Evolutionary conservation across 306 rosid species (phyloP).

Genomic region (Fragaria nilgerrensis): DNA sequence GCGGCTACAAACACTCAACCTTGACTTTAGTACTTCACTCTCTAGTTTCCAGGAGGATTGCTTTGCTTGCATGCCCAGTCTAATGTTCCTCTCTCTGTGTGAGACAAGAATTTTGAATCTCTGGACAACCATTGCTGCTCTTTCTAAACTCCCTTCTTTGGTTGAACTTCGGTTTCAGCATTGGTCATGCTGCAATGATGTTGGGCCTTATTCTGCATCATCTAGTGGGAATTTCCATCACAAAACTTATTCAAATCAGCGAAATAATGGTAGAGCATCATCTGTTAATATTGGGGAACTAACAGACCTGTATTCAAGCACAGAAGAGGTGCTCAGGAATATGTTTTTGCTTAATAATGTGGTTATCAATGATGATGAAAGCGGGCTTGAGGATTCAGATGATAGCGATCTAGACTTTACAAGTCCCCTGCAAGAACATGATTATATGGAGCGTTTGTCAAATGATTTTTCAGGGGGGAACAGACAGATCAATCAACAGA

Average conservation of each 20-base stretch:
- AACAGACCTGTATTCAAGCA: constrained; percentile 36
- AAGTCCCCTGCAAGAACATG: constrained; percentile 37
- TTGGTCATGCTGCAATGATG: constrained; percentile 57
- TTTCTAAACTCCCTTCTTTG: constrained; percentile 75
- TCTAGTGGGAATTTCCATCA: constrained; percentile 42
- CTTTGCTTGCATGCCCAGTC: constrained; percentile 76
- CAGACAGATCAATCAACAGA: constrained; percentile 36
- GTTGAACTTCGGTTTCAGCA: constrained; percentile 74
- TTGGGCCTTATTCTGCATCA: constrained; percentile 43
- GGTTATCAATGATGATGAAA: constrained; percentile 43
- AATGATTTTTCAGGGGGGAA: constrained; percentile 41
- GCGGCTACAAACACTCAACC: constrained; percentile 64
- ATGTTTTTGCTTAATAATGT: constrained; percentile 44
- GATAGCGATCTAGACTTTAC: constrained; percentile 54
- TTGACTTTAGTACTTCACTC: constrained; percentile 69
- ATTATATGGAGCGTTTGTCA: constrained; percentile 30
- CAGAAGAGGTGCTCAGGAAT: constrained; percentile 41
- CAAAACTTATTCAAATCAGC: constrained; percentile 35
- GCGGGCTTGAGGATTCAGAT: constrained; percentile 64
- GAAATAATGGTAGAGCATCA: constrained; percentile 31
- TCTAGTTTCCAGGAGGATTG: constrained; percentile 68
- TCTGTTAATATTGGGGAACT: constrained; percentile 30
- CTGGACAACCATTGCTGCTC: constrained; percentile 77
- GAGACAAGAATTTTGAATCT: constrained; percentile 80
- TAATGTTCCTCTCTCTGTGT: constrained; percentile 71